Evolutionary conservation across 768 basidiomycete genomes (phyloP).

Genomic region (Mycena vulgaris): DNA sequence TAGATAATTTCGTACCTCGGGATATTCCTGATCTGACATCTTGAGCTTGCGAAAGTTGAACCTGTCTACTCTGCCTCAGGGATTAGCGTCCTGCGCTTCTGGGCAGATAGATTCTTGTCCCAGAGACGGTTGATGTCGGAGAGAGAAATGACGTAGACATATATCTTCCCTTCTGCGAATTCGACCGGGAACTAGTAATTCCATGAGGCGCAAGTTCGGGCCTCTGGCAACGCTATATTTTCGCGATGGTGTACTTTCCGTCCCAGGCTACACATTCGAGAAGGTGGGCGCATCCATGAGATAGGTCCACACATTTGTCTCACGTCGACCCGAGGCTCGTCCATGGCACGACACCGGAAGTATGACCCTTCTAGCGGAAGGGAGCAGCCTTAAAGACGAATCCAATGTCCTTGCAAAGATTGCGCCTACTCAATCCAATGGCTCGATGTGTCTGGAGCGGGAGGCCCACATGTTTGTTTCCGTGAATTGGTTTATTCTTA

Average conservation of each 20-base stretch:
- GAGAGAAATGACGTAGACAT: too few relatives aligned
- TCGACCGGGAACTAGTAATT: not conserved
- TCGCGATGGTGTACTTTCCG: conserved; percentile 69
- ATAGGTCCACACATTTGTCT: conserved; percentile 24
- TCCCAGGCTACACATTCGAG: conserved; percentile 83
- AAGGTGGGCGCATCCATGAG: conserved; percentile 58
- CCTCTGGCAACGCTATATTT: conserved; percentile 75
- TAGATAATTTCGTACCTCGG: too few relatives aligned
- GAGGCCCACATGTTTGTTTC: conserved; percentile 78
- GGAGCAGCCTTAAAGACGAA: conserved; percentile 78
- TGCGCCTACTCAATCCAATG: conserved; percentile 80
- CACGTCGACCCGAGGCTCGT: conserved; percentile 59
- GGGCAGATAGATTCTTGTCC: too few relatives aligned
- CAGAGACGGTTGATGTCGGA: too few relatives aligned
- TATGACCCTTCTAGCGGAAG: conserved; percentile 78
- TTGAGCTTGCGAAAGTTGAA: too few relatives aligned
- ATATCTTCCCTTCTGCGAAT: too few relatives aligned
- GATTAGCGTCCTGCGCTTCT: too few relatives aligned
- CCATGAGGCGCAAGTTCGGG: conserved; percentile 50
- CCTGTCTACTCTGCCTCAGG: too few relatives aligned
- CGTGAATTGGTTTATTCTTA: not conserved
- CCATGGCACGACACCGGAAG: conserved; percentile 84
- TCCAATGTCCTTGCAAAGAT: conserved; percentile 82
- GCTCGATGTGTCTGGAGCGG: conserved; percentile 79
- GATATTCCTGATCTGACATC: too few relatives aligned